Evolutionary conservation across 352 stramenopile species (phyloP), one percentile per base, ranked within the genome.

Genomic region (Phytophthora macrochlamydospora): DNA sequence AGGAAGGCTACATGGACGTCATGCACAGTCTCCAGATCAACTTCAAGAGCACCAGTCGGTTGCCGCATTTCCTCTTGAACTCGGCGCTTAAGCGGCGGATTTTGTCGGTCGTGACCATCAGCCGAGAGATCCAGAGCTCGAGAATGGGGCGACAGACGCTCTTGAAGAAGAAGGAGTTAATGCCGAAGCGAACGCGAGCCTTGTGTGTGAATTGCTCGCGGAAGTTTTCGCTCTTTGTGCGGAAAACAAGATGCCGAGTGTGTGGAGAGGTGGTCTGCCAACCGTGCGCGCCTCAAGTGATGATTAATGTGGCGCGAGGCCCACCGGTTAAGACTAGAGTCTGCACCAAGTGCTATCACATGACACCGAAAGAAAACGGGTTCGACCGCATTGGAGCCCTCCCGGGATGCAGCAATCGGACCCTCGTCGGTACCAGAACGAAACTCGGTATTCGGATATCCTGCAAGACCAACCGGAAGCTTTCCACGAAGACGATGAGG

Each of bases 11-110:
- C 68, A 85, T 94, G 76, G 85, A 94, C 65, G 85, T 94, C n/a
- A 90, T 92, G 80, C 85, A 94, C 63, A 89, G 76, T 59, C 63
- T 94, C 12, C 87, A 93, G 71, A 87, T 94, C 65, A 94, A 94
- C 62, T 94, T 94, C 61, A 91, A 92, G 55, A 87, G 81, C 61
- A 84, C 79, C 9, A 87, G 69, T 48, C 74, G 79, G 9, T 46
- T 93, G 42, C 85, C 85, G 35, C 69, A 83, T 38, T 90, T 91
- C 46, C 57, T 93, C 58, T 69, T 91, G 7, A 89, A 91, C 52
- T 71, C 73, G 7, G 78, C 81, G 24, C 70, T 93, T 12, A 89
- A 90, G 60, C 71, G 76, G 1, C 80, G 85, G 7, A 88, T 93
- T 50, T 66, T 81, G 24, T 85, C 79, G 24, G 78, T 93, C 2